These are phyloP conservation scores for Boletellus sp. DNA, from an alignment of 768 basidiomycete species.

Conservation along the genomic window DNA sequence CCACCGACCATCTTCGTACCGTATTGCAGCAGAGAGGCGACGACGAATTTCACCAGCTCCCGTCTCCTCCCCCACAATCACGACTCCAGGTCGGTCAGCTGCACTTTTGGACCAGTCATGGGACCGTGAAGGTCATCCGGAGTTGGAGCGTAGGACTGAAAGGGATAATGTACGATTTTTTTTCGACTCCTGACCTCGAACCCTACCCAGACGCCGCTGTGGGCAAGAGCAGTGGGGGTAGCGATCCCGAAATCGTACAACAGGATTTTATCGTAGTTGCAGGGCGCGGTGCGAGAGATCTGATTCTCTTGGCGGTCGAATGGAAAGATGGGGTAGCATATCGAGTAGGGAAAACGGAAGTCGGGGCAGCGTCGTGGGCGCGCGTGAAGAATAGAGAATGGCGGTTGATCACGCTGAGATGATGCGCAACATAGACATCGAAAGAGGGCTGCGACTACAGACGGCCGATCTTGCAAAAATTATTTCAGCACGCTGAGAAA, in stretches of 20 bases:
- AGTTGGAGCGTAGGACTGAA: background rate
- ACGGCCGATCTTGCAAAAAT: too few species aligned
- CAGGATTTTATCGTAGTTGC: constrained; percentile 16
- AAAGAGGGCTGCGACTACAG: too few species aligned
- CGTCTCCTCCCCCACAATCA: background rate
- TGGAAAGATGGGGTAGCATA: constrained; percentile 17
- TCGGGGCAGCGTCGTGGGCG: background rate
- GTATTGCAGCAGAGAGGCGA: too few species aligned
- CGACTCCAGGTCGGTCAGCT: constrained; percentile 1
- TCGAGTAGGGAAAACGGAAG: constrained; percentile 1
- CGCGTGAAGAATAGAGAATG: constrained; percentile 11
- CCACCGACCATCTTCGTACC: too few species aligned
- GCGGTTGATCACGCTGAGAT: constrained; percentile 11
- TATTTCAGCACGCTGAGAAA: too few species aligned
- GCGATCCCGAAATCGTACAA: background rate
- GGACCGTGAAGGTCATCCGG: background rate
- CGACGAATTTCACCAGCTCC: too few species aligned
- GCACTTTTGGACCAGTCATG: constrained; percentile 15
- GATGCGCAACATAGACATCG: too few species aligned
- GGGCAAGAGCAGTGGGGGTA: too few species aligned
- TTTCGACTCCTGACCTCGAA: background rate
- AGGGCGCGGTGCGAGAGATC: background rate
- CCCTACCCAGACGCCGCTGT: background rate
- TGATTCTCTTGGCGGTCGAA: constrained; percentile 13
- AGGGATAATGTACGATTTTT: background rate